phyloP scores from a whole-genome alignment of 768 basidiomycete genomes.

The Tricholoma flavovirens region DNA sequence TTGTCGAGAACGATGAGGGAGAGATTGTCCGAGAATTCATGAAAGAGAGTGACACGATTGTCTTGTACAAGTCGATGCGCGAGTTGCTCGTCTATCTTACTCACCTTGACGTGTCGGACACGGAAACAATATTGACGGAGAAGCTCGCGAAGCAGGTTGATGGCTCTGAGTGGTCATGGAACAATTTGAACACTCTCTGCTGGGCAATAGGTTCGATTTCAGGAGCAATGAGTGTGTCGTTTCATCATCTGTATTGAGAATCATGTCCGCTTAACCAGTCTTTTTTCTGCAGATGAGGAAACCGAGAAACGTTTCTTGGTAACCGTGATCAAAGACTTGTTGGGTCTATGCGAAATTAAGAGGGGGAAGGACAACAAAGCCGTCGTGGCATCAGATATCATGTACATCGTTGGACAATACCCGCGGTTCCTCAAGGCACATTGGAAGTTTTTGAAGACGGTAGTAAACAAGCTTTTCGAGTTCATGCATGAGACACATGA shows the following conservation, averaged over 20 bases:
- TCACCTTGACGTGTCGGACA: slow-evolving; percentile 92
- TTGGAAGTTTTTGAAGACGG: slow-evolving; percentile 99
- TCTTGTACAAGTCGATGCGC: slow-evolving; percentile 98
- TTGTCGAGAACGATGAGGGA: slow-evolving; percentile 99
- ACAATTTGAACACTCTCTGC: slow-evolving; percentile 96
- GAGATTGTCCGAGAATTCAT: slow-evolving; percentile 99
- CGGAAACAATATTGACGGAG: slow-evolving; percentile 95
- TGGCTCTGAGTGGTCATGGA: slow-evolving; percentile 98
- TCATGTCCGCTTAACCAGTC: neutral
- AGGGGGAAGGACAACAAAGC: slow-evolving; percentile 99
- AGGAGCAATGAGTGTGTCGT: slow-evolving; percentile 97
- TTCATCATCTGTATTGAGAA: slow-evolving; percentile 9
- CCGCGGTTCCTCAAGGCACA: slow-evolving; percentile 99
- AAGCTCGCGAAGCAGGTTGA: slow-evolving; percentile 97
- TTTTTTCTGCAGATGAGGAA: slow-evolving; percentile 77
- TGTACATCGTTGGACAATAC: slow-evolving; percentile 99
- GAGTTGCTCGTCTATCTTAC: slow-evolving; percentile 97
- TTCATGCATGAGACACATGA: slow-evolving; percentile 99
- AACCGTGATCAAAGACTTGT: slow-evolving; percentile 96
- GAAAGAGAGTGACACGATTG: slow-evolving; percentile 98
- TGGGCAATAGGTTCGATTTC: slow-evolving; percentile 99
- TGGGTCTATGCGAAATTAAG: slow-evolving; percentile 98
- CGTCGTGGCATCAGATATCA: slow-evolving; percentile 92
- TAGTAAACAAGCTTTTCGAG: slow-evolving; percentile 98
- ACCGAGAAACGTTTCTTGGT: slow-evolving; percentile 99